Evolutionary conservation across 1,139 yeast species (phyloP), one percentile per base, ranked within the genome.

Genomic region (Candida sanyaensis): DNA sequence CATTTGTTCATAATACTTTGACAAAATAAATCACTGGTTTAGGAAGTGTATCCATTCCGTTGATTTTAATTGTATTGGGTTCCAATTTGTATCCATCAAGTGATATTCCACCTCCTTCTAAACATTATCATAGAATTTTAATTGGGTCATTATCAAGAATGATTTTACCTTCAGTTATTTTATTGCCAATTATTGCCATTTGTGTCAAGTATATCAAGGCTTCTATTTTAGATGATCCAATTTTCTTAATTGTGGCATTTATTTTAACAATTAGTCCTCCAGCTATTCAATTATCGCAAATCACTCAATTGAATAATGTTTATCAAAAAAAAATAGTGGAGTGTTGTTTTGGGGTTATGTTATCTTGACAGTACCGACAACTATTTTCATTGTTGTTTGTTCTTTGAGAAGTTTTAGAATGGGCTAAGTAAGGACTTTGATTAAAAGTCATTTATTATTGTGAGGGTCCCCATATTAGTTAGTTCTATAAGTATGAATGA

Each of bases 261-360:
- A 73, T 88, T 23, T 75, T 88, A 43, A 86, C 93, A 5, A 79
- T 87, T 3, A 81, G 92, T 1, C 96, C 96, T 2, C 96, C 96
- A 1, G 95, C 95, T 5, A 87, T 88, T 58, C 96, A 88, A 69
- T 75, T 88, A 44, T 83, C 91, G 34, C 96, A 88, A 63, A 88
- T 88, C 55, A 86, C 91, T 55, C 95, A 87, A 63, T 71, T 88
- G 55, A 88, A 88, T 63, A 83, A 81, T 53, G 78, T 88, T 31
- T 88, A 83, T 63, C 93, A 88, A 60, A 77, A 79, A 59, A 96
- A 88, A 63, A 88, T 88, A 84, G 91, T 0, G 88, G 91, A 3
- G 92, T 88, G n/a, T 73, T 88, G 52, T 88, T 88, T 59, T 88
- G 95, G 88, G 95, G 96, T 6, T 88, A 88, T 57, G 93, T 81